Base-by-base conservation (phyloP, 805 yeast genomes). In the Wickerhamiella nectarea region DNA sequence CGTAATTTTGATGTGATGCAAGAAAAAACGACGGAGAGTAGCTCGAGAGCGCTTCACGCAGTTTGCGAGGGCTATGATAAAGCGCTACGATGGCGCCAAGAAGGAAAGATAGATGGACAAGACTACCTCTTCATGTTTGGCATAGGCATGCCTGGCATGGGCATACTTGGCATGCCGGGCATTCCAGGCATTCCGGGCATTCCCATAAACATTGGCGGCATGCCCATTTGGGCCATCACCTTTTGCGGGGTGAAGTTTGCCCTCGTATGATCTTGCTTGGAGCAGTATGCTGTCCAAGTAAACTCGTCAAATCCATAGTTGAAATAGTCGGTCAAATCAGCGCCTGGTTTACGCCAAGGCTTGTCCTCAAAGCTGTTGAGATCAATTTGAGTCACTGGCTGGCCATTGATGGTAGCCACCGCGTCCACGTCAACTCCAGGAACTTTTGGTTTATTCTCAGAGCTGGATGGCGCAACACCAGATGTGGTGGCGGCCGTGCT, bases 321-420 rank as follows among this genome's bases (percentile, higher is more conserved):
- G 69, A 91, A 91, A 62, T 86, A 93, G 61, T 91, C 97, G 6
- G 94, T 74, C 34, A 84, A 65, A 62, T 91, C 96, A 3, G 95
- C 94, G 31, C 97, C 98, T 1, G 97, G 96, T 50, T 82, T 77
- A 58, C 98, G 74, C 99, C 99, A 91, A 7, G 99, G 99, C 64
- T 93, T 93, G 51, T 86, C 94, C 50, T 83, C 85, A 39, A 87
- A 65, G 43, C 78, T 80, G 48, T 80, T 89, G 9, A 89, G 70
- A 48, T 82, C 80, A 10, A 89, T 69, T 51, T 80, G 76, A 0
- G 94, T 83, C 39, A 91, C 67, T 3, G 94, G 94, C 52, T 75
- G 71, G 2, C 94, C 96, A 41, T 86, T 80, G 47, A 70, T 71
- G 48, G 72, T 76, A 1, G 85, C 93, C 15, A 80, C 76, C 34